Evolutionary conservation across 495 filamentous ascomycete genomes (phyloP), one percentile per base, ranked within the genome.

Genomic region (Chaetomium cochliodes): DNA sequence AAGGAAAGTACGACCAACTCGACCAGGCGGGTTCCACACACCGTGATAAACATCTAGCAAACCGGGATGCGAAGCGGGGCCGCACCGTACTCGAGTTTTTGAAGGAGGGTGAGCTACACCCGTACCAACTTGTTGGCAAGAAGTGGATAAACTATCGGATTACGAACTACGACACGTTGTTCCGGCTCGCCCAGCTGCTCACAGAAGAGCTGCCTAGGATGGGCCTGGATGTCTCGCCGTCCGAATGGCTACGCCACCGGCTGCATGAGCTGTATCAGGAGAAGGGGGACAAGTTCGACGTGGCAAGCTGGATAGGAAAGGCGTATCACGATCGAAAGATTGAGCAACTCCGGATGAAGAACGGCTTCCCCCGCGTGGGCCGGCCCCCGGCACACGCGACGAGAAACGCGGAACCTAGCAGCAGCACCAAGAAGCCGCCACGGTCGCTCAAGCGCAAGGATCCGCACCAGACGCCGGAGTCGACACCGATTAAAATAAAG

Each of bases 91-190:
- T 82, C 30, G 69, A 74, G 57, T 83, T 80, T 58, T 69, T 83
- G 5, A 50, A 70, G 15, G 70, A 77, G 3, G 80, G 75, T 16
- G 67, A 74, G n/a, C 73, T 81, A 47, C 79, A 81, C 59, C 80
- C 80, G 4, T 81, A 79, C 67, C 80, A 83, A 65, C 74, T 83
- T 20, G 70, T 81, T 16, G 74, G 65, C 39, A 81, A 81, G 64
- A 63, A 72, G 11, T 77, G 70, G 66, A 69, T 82, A 64, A 76
- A 66, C 57, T 73, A 73, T 54, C 68, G 69, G 7, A 72, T 81
- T n/a, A 73, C 72, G 46, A 75, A 77, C 54, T 83, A 83, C 66
- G 80, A 83, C 58, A 82, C 77, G 0, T 71, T 83, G 11, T 83
- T 76, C 64, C 76, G 80, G 13, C 64, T 83, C 37, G 78, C 76